phyloP scores from a whole-genome alignment of 73 alveolate species.

The Paraurostyla sp. region DNA sequence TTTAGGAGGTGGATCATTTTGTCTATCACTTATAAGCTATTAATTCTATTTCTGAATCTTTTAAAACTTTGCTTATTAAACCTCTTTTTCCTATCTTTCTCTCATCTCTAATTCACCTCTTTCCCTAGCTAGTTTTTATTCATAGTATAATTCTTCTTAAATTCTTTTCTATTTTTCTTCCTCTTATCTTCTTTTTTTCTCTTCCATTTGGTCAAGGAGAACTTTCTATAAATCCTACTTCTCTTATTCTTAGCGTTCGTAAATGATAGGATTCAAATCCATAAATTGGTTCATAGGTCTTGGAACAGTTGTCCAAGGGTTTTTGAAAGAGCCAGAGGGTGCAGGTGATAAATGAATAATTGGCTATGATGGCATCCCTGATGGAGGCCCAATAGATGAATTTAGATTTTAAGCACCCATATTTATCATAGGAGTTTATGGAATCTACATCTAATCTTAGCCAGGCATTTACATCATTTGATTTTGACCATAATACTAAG shows the following conservation, averaged over 20 bases:
- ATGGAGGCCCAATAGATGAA: slow-evolving; percentile 3
- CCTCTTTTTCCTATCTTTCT: slow-evolving; percentile 9
- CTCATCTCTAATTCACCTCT: slow-evolving; percentile 1
- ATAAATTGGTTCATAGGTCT: slow-evolving; percentile 57
- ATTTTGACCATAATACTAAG: too few species aligned
- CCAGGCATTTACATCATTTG: too few species aligned
- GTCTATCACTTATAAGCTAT: background rate
- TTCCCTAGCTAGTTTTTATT: slow-evolving; percentile 24
- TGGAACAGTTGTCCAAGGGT: slow-evolving; percentile 55
- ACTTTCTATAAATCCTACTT: slow-evolving; percentile 23
- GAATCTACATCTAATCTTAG: too few species aligned
- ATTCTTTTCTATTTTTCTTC: slow-evolving; percentile 15
- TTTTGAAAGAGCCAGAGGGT: slow-evolving; percentile 17
- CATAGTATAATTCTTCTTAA: slow-evolving; percentile 20
- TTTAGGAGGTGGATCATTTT: background rate
- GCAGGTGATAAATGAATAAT: background rate
- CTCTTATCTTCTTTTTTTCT: slow-evolving; percentile 12
- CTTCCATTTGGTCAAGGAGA: background rate
- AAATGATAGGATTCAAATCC: background rate
- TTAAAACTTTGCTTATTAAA: background rate
- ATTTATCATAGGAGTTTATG: too few species aligned
- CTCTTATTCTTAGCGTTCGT: slow-evolving; percentile 21
- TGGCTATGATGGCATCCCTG: background rate
- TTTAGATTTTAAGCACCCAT: background rate
- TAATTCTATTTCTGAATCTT: background rate